Evolutionary conservation across 371 early-diverging fungal genomes (phyloP).

Genomic region (Mortierella sp.): DNA sequence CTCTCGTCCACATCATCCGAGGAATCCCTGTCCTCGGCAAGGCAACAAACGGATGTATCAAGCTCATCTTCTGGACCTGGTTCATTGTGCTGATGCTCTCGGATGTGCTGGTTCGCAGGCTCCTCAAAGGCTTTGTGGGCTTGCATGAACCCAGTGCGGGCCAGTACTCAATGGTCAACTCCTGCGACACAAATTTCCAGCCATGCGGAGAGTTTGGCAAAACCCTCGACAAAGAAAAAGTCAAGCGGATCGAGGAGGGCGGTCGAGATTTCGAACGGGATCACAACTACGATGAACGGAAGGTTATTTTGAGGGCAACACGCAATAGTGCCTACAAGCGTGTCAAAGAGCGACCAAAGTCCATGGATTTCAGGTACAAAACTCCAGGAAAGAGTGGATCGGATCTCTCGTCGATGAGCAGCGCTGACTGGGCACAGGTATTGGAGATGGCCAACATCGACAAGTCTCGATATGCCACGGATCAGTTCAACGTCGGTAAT

Average conservation of each 20-base stretch:
- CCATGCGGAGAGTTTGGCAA: constrained; percentile 55
- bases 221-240: constrained; percentile 46
- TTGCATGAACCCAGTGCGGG: constrained; percentile 52
- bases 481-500: background rate
- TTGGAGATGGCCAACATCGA: constrained; percentile 47
- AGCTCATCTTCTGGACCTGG: constrained; percentile 43
- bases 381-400: constrained; percentile 40
- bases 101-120: constrained; percentile 46
- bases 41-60: constrained; percentile 43
- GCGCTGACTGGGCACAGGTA: constrained; percentile 36
- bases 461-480: constrained; percentile 32
- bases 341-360: constrained; percentile 27
- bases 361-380: constrained; percentile 43
- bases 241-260: constrained; percentile 48
- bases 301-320: constrained; percentile 6
- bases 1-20: constrained; percentile 34
- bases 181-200: constrained; percentile 54
- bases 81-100: constrained; percentile 51
- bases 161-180: constrained; percentile 47
- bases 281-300: constrained; percentile 37
- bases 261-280: constrained; percentile 49
- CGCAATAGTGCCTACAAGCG: constrained; percentile 1
- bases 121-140: constrained; percentile 49
- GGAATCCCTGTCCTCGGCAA: constrained; percentile 49
- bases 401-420: constrained; percentile 40